Percentiles rank a stretch among this genome's conserved stretches.
Evolutionary conservation across 805 yeast genomes (phyloP).

Genomic region (Cyberlindnera petersonii): DNA sequence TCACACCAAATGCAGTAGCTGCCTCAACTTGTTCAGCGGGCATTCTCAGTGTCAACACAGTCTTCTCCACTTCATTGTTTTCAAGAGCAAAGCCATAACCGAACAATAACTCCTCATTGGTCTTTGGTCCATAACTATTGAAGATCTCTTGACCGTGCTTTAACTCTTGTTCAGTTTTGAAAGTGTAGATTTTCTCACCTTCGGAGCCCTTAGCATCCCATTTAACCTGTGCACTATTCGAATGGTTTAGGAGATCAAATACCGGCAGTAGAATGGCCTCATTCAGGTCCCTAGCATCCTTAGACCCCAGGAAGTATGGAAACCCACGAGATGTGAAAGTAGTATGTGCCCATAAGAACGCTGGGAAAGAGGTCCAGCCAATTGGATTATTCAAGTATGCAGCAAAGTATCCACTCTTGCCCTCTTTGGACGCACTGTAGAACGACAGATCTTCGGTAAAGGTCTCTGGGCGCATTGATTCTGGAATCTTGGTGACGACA

Average conservation of each 20-base stretch:
- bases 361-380: conserved; percentile 62
- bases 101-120: conserved; percentile 75
- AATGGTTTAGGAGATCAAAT: conserved; percentile 75
- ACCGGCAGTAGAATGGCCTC: conserved; percentile 74
- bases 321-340: conserved; percentile 78
- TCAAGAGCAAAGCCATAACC: conserved; percentile 76
- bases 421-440: conserved; percentile 25
- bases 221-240: conserved; percentile 52
- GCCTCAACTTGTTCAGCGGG: conserved; percentile 28
- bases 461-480: conserved; percentile 11
- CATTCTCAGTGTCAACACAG: conserved; percentile 59
- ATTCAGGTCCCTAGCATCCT: conserved; percentile 34
- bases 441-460: conserved; percentile 27
- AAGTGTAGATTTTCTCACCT: conserved; percentile 32
- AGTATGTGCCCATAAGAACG: conserved; percentile 71
- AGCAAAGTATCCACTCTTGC: conserved; percentile 25
- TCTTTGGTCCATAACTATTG: conserved; percentile 85
- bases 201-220: conserved; percentile 48
- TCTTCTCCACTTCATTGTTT: conserved; percentile 52
- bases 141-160: conserved; percentile 47
- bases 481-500: conserved; percentile 23
- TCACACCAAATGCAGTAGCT: conserved; percentile 35
- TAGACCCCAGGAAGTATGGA: conserved; percentile 55
- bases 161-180: conserved; percentile 35
- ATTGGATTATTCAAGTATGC: conserved; percentile 25